These are phyloP conservation scores for Polytrichum formosum DNA, from an alignment of 225 moss, liverwort and hornwort genomes.

Conservation along the genomic window DNA sequence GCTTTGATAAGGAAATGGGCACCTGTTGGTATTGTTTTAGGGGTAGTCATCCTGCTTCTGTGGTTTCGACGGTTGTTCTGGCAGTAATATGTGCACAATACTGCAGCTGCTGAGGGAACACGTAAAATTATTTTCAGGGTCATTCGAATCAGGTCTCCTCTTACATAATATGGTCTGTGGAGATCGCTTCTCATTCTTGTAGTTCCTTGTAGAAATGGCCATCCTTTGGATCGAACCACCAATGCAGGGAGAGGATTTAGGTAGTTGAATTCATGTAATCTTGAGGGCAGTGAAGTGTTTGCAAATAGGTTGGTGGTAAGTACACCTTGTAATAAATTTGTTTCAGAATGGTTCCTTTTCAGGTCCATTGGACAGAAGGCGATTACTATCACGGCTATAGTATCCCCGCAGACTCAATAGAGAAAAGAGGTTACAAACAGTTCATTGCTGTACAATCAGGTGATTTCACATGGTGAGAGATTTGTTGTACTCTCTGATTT, in stretches of 20 bases:
- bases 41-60: constrained; percentile 70
- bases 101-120: constrained; percentile 2
- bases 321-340: neutral
- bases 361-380: no score
- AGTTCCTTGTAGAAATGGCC: neutral
- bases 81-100: constrained; percentile 31
- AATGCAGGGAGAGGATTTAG: neutral
- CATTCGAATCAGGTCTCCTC: constrained; percentile 17
- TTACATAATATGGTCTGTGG: neutral
- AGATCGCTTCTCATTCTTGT: neutral
- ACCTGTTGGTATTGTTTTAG: constrained; percentile 84
- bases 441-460: no score
- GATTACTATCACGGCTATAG: no score
- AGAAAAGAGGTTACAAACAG: no score
- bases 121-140: constrained; percentile 18
- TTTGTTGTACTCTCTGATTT: no score
- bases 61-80: constrained; percentile 78
- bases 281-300: neutral
- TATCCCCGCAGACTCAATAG: no score
- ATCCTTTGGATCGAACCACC: neutral
- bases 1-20: constrained; percentile 99
- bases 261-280: neutral
- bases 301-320: neutral
- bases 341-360: neutral
- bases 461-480: no score